Percentiles rank a stretch among this genome's conserved stretches.
These are phyloP conservation scores for Trichomonas gallinae DNA, from an alignment of 208 protist species.

Conservation along the genomic window DNA sequence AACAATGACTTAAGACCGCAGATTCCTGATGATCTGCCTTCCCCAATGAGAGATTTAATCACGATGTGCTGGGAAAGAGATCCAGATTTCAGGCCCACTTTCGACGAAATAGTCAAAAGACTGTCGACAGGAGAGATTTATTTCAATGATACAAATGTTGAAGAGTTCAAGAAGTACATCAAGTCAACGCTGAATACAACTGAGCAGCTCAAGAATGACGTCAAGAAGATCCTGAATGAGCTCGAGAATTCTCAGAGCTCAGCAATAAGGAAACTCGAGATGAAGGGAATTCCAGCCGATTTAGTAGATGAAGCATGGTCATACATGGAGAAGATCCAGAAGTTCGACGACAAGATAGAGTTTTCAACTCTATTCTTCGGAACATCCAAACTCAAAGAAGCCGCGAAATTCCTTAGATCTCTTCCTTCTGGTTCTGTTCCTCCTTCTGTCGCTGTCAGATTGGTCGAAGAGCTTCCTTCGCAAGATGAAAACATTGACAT, in stretches of 20 bases:
- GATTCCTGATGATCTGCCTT: not conserved
- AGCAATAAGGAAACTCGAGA: not conserved
- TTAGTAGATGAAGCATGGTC: not conserved
- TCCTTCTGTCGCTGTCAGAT: not conserved
- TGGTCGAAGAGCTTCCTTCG: not conserved
- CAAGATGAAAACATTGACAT: not conserved
- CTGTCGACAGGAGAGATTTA: not conserved
- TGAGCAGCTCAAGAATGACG: not conserved
- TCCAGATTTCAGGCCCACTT: not conserved
- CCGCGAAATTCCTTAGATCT: not conserved
- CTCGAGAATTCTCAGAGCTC: not conserved
- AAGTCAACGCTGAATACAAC: not conserved
- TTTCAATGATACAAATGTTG: not conserved
- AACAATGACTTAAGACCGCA: not conserved
- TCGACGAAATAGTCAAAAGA: not conserved
- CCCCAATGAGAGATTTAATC: not conserved
- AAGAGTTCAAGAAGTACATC: not conserved
- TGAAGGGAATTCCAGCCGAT: not conserved
- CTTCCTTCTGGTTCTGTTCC: not conserved
- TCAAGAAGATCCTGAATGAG: not conserved
- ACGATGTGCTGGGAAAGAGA: slow-evolving; percentile 15
- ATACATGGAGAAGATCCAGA: not conserved
- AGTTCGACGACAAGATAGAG: not conserved
- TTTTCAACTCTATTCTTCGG: not conserved
- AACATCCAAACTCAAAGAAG: not conserved